Evolutionary conservation across 2,329 filamentous ascomycete species (phyloP).

Genomic region (Ophiocordyceps robertsii): DNA sequence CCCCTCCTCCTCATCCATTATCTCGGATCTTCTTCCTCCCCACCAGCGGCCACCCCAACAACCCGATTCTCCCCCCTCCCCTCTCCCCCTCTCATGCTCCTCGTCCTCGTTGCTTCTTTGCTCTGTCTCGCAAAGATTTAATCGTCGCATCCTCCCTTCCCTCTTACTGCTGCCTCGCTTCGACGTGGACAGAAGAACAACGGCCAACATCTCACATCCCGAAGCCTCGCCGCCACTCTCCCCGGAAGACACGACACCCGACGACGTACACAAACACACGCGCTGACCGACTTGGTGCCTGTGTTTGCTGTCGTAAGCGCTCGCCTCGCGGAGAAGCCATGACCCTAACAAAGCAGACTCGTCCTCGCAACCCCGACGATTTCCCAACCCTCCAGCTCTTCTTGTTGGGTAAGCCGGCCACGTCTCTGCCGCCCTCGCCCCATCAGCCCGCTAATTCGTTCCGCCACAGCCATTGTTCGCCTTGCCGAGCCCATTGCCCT

Average conservation of each 20-base stretch:
- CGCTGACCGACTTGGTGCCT: constrained; percentile 13
- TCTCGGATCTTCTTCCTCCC: neutral
- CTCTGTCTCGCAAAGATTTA: no score
- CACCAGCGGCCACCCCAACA: neutral
- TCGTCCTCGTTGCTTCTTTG: no score
- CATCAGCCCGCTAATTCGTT: constrained; percentile 5
- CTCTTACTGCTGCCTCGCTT: no score
- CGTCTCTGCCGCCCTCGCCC: neutral
- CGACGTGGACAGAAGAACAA: neutral
- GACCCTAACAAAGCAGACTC: constrained; percentile 36
- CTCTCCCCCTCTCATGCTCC: neutral
- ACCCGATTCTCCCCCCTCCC: neutral
- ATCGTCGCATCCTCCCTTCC: no score
- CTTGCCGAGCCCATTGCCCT: constrained; percentile 86
- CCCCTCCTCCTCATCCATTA: constrained; percentile 1
- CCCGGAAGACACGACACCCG: neutral
- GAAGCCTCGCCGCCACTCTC: neutral
- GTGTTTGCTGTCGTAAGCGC: constrained; percentile 31
- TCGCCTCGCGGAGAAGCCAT: constrained; percentile 29
- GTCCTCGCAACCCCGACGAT: constrained; percentile 49
- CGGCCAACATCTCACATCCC: neutral
- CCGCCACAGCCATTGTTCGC: constrained; percentile 64
- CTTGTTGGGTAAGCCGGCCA: constrained; percentile 53
- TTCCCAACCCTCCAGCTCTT: constrained; percentile 78
- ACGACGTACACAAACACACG: constrained; percentile 10